phyloP scores from a whole-genome alignment of 805 yeast genomes.

The Saturnispora besseyi region DNA sequence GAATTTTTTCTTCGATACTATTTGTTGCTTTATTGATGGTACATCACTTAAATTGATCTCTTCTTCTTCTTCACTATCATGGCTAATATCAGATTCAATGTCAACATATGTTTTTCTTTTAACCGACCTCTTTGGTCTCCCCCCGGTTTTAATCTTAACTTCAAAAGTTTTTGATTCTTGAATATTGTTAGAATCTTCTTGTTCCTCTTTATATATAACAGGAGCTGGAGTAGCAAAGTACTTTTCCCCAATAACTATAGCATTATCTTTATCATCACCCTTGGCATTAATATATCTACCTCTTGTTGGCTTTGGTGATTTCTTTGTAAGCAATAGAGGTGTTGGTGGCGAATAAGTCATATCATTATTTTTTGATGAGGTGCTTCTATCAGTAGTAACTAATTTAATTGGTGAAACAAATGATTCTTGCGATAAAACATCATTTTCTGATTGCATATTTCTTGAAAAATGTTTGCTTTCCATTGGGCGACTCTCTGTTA shows the following conservation, averaged over 20 bases:
- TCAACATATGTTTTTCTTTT: neutral
- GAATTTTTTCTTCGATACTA: neutral
- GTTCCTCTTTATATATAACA: neutral
- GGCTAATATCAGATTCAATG: neutral
- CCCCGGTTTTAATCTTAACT: neutral
- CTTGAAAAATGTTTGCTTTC: neutral
- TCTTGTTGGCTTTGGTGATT: neutral
- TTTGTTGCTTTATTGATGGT: neutral
- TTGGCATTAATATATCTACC: neutral
- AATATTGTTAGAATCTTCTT: neutral
- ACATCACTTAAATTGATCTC: neutral
- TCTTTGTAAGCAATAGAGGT: neutral
- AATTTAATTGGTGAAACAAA: constrained; percentile 5
- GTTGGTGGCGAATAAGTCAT: neutral
- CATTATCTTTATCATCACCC: neutral
- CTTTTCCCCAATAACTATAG: constrained; percentile 1
- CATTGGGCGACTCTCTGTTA: neutral
- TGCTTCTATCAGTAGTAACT: neutral
- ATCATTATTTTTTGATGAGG: neutral
- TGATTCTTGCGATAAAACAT: constrained; percentile 8
- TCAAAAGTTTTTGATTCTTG: neutral
- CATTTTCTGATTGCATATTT: neutral
- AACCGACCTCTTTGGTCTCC: neutral
- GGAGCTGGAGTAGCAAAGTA: neutral
- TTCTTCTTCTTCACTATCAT: neutral